A percentile compares a stretch with the other conserved stretches of the same genome.
Conservation (phyloP, 2,329 filamentous ascomycete genomes). For the Chalara sp. region DNA sequence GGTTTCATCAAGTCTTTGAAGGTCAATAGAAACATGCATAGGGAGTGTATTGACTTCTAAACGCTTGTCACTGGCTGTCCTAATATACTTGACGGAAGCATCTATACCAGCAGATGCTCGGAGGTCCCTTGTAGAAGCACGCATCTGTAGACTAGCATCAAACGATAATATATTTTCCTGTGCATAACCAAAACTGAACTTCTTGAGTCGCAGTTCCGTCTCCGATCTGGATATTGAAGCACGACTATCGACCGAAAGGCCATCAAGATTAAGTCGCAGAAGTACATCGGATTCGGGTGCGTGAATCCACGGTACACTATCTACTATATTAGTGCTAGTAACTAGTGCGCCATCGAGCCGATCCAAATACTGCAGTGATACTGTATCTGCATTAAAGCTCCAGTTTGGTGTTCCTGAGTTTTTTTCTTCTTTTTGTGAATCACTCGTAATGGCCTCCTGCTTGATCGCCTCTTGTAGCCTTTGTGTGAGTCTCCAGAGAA, state of each 20-base stretch:
- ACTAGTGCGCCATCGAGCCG: slow-evolving; percentile 22
- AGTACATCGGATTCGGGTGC: slow-evolving; percentile 21
- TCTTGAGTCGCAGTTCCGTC: slow-evolving; percentile 35
- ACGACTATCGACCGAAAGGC: slow-evolving; percentile 18
- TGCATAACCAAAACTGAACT: slow-evolving; percentile 56
- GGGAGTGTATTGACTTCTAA: slow-evolving; percentile 71
- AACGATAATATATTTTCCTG: slow-evolving; percentile 59
- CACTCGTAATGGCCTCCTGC: slow-evolving; percentile 4
- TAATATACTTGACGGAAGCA: slow-evolving; percentile 45
- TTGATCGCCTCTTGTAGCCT: slow-evolving; percentile 20
- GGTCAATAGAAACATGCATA: slow-evolving; percentile 67
- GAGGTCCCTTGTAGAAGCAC: slow-evolving; percentile 51
- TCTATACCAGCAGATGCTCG: slow-evolving; percentile 52
- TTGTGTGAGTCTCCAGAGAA: slow-evolving; percentile 23
- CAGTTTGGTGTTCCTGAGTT: slow-evolving; percentile 9
- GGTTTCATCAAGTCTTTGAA: slow-evolving; percentile 77
- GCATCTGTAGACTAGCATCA: slow-evolving; percentile 49
- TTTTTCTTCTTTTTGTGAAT: slow-evolving; percentile 3
- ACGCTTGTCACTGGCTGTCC: slow-evolving; percentile 36
- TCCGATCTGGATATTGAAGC: slow-evolving; percentile 13
- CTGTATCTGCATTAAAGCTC: slow-evolving; percentile 18
- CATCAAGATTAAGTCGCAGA: slow-evolving; percentile 20
- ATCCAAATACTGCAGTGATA: slow-evolving; percentile 26
- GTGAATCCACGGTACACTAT: slow-evolving; percentile 1
- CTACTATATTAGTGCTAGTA: slow-evolving; percentile 1